Percentiles rank a stretch among this genome's conserved stretches.
Conservation (phyloP, 768 basidiomycete species). For the Brasilioporus rufonigricans region DNA sequence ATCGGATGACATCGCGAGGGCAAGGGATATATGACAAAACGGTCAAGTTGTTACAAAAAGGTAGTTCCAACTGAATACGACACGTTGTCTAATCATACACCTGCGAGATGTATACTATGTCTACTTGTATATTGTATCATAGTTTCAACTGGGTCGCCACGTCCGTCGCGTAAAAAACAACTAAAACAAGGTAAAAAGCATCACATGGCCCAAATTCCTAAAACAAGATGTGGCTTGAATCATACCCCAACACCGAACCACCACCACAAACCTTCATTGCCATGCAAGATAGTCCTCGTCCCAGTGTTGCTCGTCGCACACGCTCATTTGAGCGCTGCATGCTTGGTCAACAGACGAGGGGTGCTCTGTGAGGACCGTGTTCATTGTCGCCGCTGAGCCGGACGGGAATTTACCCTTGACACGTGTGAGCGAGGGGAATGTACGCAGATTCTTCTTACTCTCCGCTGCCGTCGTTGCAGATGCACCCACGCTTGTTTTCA, state of each 20-base stretch:
- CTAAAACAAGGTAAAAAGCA: too few relatives aligned
- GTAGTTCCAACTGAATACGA: constrained; percentile 4
- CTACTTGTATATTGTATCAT: too few relatives aligned
- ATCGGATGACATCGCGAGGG: constrained; percentile 50
- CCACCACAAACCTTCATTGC: too few relatives aligned
- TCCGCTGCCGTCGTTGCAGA: not conserved
- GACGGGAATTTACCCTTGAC: not conserved
- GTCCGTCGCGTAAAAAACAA: too few relatives aligned
- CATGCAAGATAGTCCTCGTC: not conserved
- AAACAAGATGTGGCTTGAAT: not conserved
- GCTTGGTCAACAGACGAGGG: constrained; percentile 52
- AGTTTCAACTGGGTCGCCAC: too few relatives aligned
- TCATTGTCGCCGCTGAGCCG: constrained; percentile 41
- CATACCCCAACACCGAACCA: constrained; percentile 11
- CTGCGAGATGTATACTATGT: too few relatives aligned
- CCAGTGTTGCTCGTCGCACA: constrained; percentile 9
- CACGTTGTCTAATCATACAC: too few relatives aligned
- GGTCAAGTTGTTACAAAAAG: constrained; percentile 22
- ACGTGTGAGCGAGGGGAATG: not conserved
- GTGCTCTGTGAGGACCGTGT: constrained; percentile 55
- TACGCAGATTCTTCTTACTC: not conserved
- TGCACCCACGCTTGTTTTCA: too few relatives aligned
- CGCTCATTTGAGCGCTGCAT: constrained; percentile 43
- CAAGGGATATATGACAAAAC: constrained; percentile 43
- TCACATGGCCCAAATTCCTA: too few relatives aligned